phyloP scores from a whole-genome alignment of 2,329 filamentous ascomycete species.

The Cryphonectria nitschkei region DNA sequence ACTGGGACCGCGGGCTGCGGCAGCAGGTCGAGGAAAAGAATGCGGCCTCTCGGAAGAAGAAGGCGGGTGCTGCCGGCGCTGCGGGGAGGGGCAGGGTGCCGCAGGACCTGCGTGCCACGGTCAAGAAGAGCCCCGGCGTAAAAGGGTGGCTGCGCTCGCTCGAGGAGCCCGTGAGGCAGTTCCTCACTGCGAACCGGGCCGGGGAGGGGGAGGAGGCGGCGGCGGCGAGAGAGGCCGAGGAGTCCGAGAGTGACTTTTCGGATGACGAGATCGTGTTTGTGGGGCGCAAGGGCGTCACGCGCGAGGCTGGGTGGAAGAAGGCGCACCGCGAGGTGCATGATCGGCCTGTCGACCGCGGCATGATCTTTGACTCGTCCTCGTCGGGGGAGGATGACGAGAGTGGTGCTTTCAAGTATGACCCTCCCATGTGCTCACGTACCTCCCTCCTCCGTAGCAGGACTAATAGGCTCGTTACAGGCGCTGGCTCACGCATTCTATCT shows the following conservation, averaged over 20 bases:
- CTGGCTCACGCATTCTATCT: slow-evolving; percentile 92
- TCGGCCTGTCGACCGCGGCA: slow-evolving; percentile 57
- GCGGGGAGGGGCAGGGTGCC: slow-evolving; percentile 66
- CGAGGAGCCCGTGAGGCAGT: slow-evolving; percentile 81
- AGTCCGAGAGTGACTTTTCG: slow-evolving; percentile 31
- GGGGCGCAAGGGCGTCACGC: slow-evolving; percentile 58
- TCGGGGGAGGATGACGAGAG: slow-evolving; percentile 67
- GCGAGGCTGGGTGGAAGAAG: slow-evolving; percentile 52
- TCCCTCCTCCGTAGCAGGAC: background rate
- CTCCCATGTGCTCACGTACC: background rate
- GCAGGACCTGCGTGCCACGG: slow-evolving; percentile 75
- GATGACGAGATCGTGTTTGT: slow-evolving; percentile 95
- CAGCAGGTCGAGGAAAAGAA: slow-evolving; percentile 55
- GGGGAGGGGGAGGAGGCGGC: slow-evolving; percentile 45
- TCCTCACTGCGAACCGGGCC: slow-evolving; percentile 65
- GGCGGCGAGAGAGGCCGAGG: slow-evolving; percentile 32
- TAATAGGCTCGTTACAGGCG: slow-evolving; percentile 56
- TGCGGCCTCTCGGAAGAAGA: slow-evolving; percentile 45
- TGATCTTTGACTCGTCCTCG: slow-evolving; percentile 76
- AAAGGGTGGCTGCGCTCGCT: slow-evolving; percentile 80
- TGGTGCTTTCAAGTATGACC: slow-evolving; percentile 74
- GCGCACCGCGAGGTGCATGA: slow-evolving; percentile 57
- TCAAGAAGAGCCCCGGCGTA: slow-evolving; percentile 80
- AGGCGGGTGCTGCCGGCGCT: slow-evolving; percentile 48
- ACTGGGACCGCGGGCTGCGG: slow-evolving; percentile 71